phyloP scores from a whole-genome alignment of 2,329 filamentous ascomycete species.

The Alternaria solani region DNA sequence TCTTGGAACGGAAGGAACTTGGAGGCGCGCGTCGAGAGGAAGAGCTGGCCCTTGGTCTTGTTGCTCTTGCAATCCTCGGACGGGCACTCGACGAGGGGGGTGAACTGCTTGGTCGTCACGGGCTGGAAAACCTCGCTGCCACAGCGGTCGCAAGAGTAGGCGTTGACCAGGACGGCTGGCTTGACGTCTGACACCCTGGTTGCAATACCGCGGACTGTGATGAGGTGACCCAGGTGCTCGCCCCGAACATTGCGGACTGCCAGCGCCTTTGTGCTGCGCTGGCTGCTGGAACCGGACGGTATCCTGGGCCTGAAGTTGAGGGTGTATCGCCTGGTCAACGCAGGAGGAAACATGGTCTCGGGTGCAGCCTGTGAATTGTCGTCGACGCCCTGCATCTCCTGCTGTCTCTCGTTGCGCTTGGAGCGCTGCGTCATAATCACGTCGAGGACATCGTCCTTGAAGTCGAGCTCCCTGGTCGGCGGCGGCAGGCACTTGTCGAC shows the following conservation, averaged over 20 bases:
- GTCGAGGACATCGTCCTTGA: conserved; percentile 97
- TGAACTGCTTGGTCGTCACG: conserved; percentile 87
- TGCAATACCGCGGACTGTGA: conserved; percentile 92
- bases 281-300: conserved; percentile 71
- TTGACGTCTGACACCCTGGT: conserved; percentile 98
- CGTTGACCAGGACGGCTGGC: conserved; percentile 95
- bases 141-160: conserved; percentile 96
- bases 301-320: conserved; percentile 94
- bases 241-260: conserved; percentile 94
- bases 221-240: conserved; percentile 90
- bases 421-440: conserved; percentile 93
- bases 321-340: conserved; percentile 91
- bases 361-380: conserved; percentile 68
- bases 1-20: conserved; percentile 99
- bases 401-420: conserved; percentile 80
- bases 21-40: conserved; percentile 92
- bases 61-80: conserved; percentile 90
- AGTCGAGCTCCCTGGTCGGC: conserved; percentile 79
- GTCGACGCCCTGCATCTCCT: conserved; percentile 53
- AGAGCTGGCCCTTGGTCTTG: conserved; percentile 91
- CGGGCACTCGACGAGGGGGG: conserved; percentile 84
- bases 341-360: conserved; percentile 85
- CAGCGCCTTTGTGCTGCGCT: conserved; percentile 68
- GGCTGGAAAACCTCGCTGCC: conserved; percentile 98
- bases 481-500: conserved; percentile 86